Conservation (phyloP, 2,329 filamentous ascomycete genomes). For the Alternaria sp. region DNA sequence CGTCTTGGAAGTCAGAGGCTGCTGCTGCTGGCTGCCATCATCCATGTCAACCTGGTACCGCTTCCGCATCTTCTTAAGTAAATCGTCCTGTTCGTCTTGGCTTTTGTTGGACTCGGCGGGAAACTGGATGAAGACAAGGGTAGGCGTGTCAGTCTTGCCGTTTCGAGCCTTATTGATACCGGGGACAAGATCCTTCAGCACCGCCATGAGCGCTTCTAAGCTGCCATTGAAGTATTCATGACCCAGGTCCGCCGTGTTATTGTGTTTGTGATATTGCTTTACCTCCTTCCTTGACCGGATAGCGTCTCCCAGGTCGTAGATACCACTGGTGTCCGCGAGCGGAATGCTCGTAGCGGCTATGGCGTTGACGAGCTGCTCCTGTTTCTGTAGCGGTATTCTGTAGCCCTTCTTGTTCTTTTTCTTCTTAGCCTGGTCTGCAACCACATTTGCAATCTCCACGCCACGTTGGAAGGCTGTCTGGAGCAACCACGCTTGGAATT, state of each 20-base stretch:
- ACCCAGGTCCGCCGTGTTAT: constrained; percentile 7
- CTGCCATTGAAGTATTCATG: constrained; percentile 17
- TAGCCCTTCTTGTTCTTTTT: constrained; percentile 2
- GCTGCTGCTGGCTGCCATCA: neutral
- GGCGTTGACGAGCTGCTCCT: constrained; percentile 14
- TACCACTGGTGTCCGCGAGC: constrained; percentile 14
- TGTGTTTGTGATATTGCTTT: constrained; percentile 10
- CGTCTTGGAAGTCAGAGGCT: neutral
- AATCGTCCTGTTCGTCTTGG: neutral
- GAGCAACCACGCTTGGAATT: constrained; percentile 25
- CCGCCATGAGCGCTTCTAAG: constrained; percentile 3
- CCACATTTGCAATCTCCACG: constrained; percentile 11
- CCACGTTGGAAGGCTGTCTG: constrained; percentile 15
- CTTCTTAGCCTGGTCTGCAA: constrained; percentile 2
- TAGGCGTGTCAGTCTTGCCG: neutral
- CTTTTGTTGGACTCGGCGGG: neutral
- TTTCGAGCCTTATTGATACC: neutral
- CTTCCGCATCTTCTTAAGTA: neutral
- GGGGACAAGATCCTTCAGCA: constrained; percentile 1
- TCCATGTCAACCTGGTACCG: neutral
- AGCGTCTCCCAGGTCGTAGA: constrained; percentile 23
- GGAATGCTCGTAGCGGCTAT: constrained; percentile 15
- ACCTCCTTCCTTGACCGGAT: constrained; percentile 25
- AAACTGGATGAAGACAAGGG: neutral
- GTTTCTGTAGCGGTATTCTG: constrained; percentile 10